phyloP scores from a whole-genome alignment of 2,329 filamentous ascomycete genomes.

The Nothopassalora personata region DNA sequence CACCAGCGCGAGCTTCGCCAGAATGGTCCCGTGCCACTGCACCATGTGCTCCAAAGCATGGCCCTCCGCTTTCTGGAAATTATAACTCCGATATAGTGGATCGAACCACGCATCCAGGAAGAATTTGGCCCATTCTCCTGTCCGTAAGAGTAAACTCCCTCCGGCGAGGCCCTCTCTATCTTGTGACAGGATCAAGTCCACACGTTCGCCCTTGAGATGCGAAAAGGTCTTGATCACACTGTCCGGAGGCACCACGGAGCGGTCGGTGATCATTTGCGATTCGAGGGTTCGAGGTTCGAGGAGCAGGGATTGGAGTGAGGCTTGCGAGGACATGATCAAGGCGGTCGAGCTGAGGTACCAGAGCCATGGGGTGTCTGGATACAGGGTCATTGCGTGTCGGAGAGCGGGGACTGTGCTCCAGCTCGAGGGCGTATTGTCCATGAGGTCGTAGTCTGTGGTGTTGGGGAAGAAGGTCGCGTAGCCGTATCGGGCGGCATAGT shows the following conservation, averaged over 20 bases:
- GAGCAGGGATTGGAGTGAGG: conserved; percentile 65
- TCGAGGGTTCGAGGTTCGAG: conserved; percentile 65
- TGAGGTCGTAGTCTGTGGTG: conserved; percentile 68
- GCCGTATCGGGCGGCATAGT: conserved; percentile 82
- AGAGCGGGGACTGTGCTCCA: conserved; percentile 81
- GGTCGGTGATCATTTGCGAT: conserved; percentile 74
- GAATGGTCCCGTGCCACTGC: conserved; percentile 88
- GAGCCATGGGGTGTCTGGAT: conserved; percentile 71
- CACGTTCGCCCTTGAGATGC: conserved; percentile 69
- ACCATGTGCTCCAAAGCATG: conserved; percentile 71
- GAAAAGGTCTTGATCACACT: conserved; percentile 94
- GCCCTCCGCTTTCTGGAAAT: conserved; percentile 89
- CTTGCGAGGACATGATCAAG: conserved; percentile 77
- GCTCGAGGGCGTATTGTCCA: conserved; percentile 51
- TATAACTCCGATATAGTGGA: conserved; percentile 86
- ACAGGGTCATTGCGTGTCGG: conserved; percentile 78
- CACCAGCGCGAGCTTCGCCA: conserved; percentile 84
- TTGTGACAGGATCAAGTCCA: conserved; percentile 79
- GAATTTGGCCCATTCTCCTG: conserved; percentile 86
- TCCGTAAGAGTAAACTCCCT: conserved; percentile 72
- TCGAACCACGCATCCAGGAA: conserved; percentile 96
- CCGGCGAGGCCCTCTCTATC: conserved; percentile 73
- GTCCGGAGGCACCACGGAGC: conserved; percentile 85
- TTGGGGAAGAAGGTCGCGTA: conserved; percentile 81
- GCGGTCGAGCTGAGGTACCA: conserved; percentile 84